These are phyloP conservation scores for Zarea fungicola DNA, from an alignment of 2,329 filamentous ascomycete species.

Conservation along the genomic window DNA sequence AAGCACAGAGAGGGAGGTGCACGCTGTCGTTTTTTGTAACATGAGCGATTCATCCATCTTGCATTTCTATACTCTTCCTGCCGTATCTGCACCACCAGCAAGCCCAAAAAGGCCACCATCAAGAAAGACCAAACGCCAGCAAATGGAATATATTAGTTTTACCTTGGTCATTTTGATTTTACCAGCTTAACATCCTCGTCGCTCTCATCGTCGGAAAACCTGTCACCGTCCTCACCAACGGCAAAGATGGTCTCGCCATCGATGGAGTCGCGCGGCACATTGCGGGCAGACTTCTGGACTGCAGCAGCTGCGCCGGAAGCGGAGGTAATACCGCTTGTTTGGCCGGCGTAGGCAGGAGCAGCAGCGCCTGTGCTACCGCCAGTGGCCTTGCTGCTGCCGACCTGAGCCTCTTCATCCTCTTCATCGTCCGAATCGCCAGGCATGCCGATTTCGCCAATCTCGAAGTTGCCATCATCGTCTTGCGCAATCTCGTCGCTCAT, in stretches of 20 bases:
- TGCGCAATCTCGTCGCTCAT: constrained; percentile 99
- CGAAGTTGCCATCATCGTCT: constrained; percentile 92
- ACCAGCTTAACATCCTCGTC: constrained; percentile 52
- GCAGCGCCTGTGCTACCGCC: not conserved
- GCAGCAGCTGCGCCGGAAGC: not conserved
- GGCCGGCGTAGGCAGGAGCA: not conserved
- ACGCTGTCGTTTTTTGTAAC: too few relatives aligned
- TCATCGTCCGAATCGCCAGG: constrained; percentile 57
- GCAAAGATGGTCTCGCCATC: constrained; percentile 96
- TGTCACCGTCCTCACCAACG: constrained; percentile 78
- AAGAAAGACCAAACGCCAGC: not conserved
- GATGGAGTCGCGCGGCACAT: constrained; percentile 48
- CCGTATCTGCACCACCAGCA: too few relatives aligned
- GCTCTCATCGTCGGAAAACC: constrained; percentile 70
- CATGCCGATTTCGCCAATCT: constrained; percentile 86
- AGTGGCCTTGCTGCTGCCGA: constrained; percentile 32
- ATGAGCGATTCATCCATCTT: too few relatives aligned
- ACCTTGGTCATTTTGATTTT: constrained; percentile 38
- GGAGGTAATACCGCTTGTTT: constrained; percentile 4
- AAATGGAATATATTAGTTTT: too few relatives aligned
- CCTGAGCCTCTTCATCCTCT: constrained; percentile 47
- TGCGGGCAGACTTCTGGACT: constrained; percentile 15
- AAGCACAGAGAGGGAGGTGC: too few relatives aligned
- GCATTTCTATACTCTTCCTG: too few relatives aligned
- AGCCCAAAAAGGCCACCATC: too few relatives aligned